Percentiles rank a stretch among this genome's conserved stretches.
Conservation (phyloP, 176 grass and related monocot genomes). For the Elymus sibiricus region DNA sequence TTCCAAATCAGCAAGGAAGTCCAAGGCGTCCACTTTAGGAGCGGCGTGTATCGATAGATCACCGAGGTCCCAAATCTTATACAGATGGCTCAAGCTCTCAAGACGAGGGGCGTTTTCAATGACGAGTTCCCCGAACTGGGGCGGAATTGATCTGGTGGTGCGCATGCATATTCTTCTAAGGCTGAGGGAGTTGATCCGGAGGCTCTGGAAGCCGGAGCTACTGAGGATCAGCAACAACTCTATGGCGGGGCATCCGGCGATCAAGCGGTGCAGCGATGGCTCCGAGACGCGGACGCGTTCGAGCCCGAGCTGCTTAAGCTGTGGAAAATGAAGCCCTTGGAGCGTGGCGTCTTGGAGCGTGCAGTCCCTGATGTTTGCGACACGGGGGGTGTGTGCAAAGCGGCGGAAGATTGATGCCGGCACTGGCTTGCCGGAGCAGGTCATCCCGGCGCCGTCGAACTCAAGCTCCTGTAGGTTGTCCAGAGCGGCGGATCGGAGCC, state of each 20-base stretch:
- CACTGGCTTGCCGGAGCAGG: neutral
- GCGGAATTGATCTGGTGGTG: no score
- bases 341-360: neutral
- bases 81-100: neutral
- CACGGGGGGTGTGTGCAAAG: neutral
- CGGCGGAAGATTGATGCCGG: constrained; percentile 24
- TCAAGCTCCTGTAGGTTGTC: neutral
- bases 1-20: neutral
- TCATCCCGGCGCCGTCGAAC: neutral
- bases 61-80: neutral
- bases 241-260: neutral
- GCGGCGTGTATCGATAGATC: neutral
- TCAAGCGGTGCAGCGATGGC: neutral
- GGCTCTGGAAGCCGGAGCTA: neutral
- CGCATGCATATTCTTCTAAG: neutral
- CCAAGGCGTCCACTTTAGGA: neutral
- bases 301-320: neutral
- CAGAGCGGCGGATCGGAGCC: neutral
- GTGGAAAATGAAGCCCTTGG: neutral
- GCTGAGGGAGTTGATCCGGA: neutral
- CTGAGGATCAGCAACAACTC: neutral
- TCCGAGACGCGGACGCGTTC: neutral
- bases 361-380: neutral
- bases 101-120: neutral
- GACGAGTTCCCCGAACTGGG: neutral